Base-by-base conservation (phyloP, 2,329 filamentous ascomycete genomes). In the Calonectria honghensis region DNA sequence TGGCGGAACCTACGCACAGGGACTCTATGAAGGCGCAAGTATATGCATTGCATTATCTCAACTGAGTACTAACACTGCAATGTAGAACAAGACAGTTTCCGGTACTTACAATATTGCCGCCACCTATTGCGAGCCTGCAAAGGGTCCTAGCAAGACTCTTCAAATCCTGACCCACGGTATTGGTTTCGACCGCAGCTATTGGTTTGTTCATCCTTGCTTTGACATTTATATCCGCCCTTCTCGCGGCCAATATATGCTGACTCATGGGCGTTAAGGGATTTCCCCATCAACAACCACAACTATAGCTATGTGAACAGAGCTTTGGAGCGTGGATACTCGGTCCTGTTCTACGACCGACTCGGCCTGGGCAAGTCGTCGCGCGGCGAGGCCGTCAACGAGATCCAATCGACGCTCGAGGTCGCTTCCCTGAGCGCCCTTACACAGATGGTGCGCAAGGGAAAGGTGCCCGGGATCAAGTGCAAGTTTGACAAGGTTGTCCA, bases 321-420 rank as follows among this genome's bases (percentile, higher is more conserved):
- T 0, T 11, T 65, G 27, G 61, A 65, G 18, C 39, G 61, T 16
- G 61, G 61, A 1, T 65, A 65, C 41, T 65, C 61, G n/a, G 31
- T 41, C 10, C 18, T 65, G 29, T 65, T 50, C 41, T 65, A 65
- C 14, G 61, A 65, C 29, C 61, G 61, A 16, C 61, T 65, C 13
- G 61, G 61, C 1, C 29, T 65, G 18, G 61, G 39, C 61, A 50
- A 65, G 27, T 65, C 61, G 13, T 65, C 61, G 10, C 61, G 41
- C n/a, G 61, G 41, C 41, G 61, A 65, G 27, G 16, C 61, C 10
- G 61, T 65, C 29, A 65, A 65, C 61, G 61, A 65, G 61, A 65
- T 65, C 41, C 61, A 65, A 14, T 65, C 61, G 18, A 35, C 61
- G 16, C 41, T 65, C 11, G 61, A 65, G 31, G 61, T 65, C 20